These are phyloP conservation scores for Botrytis squamosa DNA, from an alignment of 2,329 filamentous ascomycete genomes.

Conservation along the genomic window DNA sequence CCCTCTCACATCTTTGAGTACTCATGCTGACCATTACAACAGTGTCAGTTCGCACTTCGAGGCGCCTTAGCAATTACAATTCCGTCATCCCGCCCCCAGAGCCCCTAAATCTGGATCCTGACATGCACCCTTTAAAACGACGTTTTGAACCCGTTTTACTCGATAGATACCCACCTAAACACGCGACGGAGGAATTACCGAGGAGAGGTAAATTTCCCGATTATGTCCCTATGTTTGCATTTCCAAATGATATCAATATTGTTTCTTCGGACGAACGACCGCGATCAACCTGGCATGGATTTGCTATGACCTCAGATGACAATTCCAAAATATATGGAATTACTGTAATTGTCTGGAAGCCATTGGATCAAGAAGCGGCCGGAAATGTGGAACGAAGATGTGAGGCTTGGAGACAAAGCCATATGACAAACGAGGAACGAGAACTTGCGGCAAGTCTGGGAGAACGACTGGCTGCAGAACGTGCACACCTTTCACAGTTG, in stretches of 20 bases:
- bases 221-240: constrained; percentile 66
- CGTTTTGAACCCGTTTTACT: constrained; percentile 95
- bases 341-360: constrained; percentile 89
- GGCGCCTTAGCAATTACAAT: constrained; percentile 93
- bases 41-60: constrained; percentile 77
- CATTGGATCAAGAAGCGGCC: constrained; percentile 76
- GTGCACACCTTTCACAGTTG: constrained; percentile 85
- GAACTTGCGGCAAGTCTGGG: constrained; percentile 91
- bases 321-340: constrained; percentile 91
- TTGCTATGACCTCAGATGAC: constrained; percentile 94
- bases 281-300: constrained; percentile 97
- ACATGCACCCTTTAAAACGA: constrained; percentile 93
- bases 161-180: constrained; percentile 86
- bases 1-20: not conserved
- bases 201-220: constrained; percentile 87
- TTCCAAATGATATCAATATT: constrained; percentile 24
- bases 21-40: constrained; percentile 31
- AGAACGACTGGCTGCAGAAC: constrained; percentile 79
- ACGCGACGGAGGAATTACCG: constrained; percentile 75
- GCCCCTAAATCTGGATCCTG: constrained; percentile 81
- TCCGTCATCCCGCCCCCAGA: constrained; percentile 94
- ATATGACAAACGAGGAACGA: constrained; percentile 87
- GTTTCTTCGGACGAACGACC: constrained; percentile 53
- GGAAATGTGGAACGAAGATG: constrained; percentile 81
- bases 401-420: constrained; percentile 78